Percentiles rank a stretch among this genome's conserved stretches.
phyloP scores from a whole-genome alignment of 352 stramenopile genomes.

The Bremia lactucae region DNA sequence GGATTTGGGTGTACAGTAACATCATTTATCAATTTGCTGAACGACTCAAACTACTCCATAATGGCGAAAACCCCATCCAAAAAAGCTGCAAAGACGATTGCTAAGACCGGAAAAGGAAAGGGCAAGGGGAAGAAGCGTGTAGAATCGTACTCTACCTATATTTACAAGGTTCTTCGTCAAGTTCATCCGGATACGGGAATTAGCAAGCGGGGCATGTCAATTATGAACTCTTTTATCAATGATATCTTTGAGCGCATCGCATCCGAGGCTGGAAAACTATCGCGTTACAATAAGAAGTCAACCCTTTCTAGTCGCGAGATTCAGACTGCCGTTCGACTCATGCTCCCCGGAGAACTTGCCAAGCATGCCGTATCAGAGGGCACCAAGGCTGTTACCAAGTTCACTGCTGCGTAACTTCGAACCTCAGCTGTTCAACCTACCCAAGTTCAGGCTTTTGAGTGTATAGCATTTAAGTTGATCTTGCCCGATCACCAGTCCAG shows the following conservation, averaged over 20 bases:
- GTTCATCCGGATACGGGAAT: constrained; percentile 96
- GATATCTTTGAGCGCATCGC: constrained; percentile 98
- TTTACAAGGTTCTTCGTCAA: constrained; percentile 91
- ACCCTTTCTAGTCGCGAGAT: constrained; percentile 95
- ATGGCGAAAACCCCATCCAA: constrained; percentile 96
- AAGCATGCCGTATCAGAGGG: constrained; percentile 96
- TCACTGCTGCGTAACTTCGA: constrained; percentile 71
- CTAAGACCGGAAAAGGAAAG: constrained; percentile 74
- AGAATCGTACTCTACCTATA: constrained; percentile 86
- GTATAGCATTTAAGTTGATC: no score
- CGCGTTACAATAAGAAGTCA: constrained; percentile 98
- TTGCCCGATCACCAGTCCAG: no score
- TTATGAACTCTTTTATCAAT: constrained; percentile 99
- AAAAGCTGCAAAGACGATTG: constrained; percentile 78
- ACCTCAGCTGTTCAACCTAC: no score
- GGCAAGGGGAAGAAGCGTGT: constrained; percentile 84
- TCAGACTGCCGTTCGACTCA: constrained; percentile 91
- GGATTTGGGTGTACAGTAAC: neutral
- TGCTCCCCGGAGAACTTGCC: constrained; percentile 93
- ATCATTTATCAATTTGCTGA: constrained; percentile 27
- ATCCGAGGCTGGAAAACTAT: constrained; percentile 91
- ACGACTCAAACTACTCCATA: constrained; percentile 22
- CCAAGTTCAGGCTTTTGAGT: no score
- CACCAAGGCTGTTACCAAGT: constrained; percentile 94
- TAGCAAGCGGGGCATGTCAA: constrained; percentile 95